phyloP scores from a whole-genome alignment of 2,329 filamentous ascomycete genomes.

The Microdochium trichocladiopsis region DNA sequence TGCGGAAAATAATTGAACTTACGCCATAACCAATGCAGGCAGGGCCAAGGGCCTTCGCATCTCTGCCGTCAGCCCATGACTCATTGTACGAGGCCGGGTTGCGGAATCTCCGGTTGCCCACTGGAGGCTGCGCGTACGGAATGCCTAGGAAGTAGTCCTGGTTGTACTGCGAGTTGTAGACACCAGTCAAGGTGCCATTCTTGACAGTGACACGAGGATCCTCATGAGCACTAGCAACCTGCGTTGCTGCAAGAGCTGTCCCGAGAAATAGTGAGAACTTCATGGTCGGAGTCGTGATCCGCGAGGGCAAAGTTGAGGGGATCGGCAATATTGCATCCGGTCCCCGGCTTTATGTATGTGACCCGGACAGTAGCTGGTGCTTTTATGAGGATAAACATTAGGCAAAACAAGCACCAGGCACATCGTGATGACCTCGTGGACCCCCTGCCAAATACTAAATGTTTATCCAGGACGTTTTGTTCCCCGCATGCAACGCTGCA shows the following conservation, averaged over 20 bases:
- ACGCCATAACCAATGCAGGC: conserved; percentile 44
- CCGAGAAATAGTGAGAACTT: too few species aligned
- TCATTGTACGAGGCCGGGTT: conserved; percentile 40
- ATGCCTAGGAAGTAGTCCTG: conserved; percentile 48
- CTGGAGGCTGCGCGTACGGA: conserved; percentile 45
- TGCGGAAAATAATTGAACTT: too few species aligned
- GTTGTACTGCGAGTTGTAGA: conserved; percentile 27
- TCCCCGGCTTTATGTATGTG: too few species aligned
- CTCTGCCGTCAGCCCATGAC: conserved; percentile 29
- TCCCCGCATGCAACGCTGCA: background rate
- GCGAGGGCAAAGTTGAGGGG: too few species aligned
- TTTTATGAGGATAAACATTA: too few species aligned
- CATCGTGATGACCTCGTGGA: background rate
- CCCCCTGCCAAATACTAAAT: background rate
- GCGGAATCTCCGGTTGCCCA: conserved; percentile 45
- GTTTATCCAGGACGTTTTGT: background rate
- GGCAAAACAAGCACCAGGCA: too few species aligned
- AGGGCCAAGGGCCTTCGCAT: conserved; percentile 37
- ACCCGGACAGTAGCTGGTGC: too few species aligned
- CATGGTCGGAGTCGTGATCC: too few species aligned
- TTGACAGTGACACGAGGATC: background rate
- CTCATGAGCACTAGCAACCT: background rate
- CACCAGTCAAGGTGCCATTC: conserved; percentile 38
- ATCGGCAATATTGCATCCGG: too few species aligned
- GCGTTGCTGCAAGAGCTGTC: too few species aligned